Evolutionary conservation across 768 basidiomycete species (phyloP).

Genomic region (Podaxis carcinomalis): DNA sequence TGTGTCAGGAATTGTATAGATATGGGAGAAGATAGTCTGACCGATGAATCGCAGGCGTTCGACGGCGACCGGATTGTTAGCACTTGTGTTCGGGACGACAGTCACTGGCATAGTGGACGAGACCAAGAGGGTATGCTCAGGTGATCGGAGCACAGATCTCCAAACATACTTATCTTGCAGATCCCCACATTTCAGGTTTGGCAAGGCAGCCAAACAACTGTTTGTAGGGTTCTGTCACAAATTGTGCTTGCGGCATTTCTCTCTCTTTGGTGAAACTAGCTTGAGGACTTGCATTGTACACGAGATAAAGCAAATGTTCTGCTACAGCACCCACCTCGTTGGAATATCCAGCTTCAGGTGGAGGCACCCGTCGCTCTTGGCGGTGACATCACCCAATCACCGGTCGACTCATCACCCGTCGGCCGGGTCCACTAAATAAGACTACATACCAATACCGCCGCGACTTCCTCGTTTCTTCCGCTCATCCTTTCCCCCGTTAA

Average conservation of each 20-base stretch:
- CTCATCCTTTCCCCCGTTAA: background rate
- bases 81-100: conserved; percentile 2
- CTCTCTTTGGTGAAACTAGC: background rate
- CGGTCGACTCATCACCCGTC: background rate
- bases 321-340: too few relatives aligned
- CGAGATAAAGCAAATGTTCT: too few relatives aligned
- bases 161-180: background rate
- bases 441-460: background rate
- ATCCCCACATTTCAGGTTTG: background rate
- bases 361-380: background rate
- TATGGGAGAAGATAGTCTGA: background rate
- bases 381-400: background rate
- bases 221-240: too few relatives aligned
- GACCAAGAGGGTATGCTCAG: background rate
- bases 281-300: background rate
- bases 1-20: background rate
- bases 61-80: background rate
- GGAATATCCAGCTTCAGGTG: too few relatives aligned
- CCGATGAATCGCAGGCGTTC: conserved; percentile 5
- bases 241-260: too few relatives aligned
- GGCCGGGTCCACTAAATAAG: background rate
- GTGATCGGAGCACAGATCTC: background rate
- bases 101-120: conserved; percentile 8
- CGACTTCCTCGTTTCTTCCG: background rate
- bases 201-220: background rate